Percentiles rank a stretch among this genome's conserved stretches.
Conservation (phyloP, 1,139 yeast species). For the Chernovozyma sophiae-reginae region DNA sequence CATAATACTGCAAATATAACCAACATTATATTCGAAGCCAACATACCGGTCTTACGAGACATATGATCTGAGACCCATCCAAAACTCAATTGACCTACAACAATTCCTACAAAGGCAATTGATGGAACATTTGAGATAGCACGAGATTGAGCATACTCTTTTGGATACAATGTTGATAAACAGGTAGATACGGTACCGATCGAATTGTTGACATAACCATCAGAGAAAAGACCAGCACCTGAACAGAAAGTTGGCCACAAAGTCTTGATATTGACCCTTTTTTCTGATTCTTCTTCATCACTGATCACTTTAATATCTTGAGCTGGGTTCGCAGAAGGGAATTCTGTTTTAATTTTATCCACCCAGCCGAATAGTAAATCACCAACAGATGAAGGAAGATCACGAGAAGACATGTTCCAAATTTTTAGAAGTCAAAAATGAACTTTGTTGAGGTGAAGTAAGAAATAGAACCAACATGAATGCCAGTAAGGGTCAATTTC, state of each 20-base stretch:
- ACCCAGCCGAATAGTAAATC: slow-evolving; percentile 39
- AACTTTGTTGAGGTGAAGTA: too few species aligned
- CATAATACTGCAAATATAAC: slow-evolving; percentile 72
- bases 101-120: slow-evolving; percentile 90
- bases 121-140: slow-evolving; percentile 80
- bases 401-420: slow-evolving; percentile 42
- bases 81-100: slow-evolving; percentile 77
- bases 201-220: slow-evolving; percentile 85
- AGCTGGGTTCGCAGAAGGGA: slow-evolving; percentile 8
- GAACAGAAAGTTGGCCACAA: slow-evolving; percentile 78
- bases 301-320: slow-evolving; percentile 16
- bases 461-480: too few species aligned
- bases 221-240: slow-evolving; percentile 89
- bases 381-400: slow-evolving; percentile 42
- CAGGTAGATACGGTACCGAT: slow-evolving; percentile 74
- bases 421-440: too few species aligned
- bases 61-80: slow-evolving; percentile 77
- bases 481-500: too few species aligned
- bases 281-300: slow-evolving; percentile 15
- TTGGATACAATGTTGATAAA: slow-evolving; percentile 60
- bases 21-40: slow-evolving; percentile 66
- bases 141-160: slow-evolving; percentile 52
- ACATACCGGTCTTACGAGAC: slow-evolving; percentile 79
- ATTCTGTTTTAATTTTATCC: slow-evolving; percentile 23
- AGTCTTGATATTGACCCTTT: slow-evolving; percentile 24